Evolutionary conservation across 805 yeast species (phyloP), one percentile per base, ranked within the genome.

Genomic region (Metschnikowia orientalis): DNA sequence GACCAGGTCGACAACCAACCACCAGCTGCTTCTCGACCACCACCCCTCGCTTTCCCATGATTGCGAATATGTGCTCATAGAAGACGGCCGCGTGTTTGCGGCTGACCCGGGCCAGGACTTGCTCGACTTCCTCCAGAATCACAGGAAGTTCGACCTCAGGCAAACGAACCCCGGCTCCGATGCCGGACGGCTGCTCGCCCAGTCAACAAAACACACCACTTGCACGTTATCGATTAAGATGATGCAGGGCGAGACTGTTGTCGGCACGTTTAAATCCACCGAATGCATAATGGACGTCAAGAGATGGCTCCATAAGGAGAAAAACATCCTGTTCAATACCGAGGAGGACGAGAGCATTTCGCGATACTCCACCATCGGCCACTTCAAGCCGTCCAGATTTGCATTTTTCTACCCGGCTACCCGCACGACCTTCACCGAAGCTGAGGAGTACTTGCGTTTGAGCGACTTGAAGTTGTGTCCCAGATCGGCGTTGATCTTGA

Each of bases 401-500:
- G 62, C 53, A 2, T 64, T 66, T 40, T 63, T 57, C 37, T 45
- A 56, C 25, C 69, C 70, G 4, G 47, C 47, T 2, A 87, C 81
- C 40, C 60, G 77, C 2, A 71, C 69, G 4, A 71, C 75, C 0
- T 66, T 48, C 34, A 37, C 55, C 8, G 61, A 57, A 18, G 82
- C 81, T 30, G 90, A 87, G 45, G 67, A 68, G 35, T 58, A 47
- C 26, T 46, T 59, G 38, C 58, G 77, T 3, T 60, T 88, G 23
- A 53, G 52, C 16, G 70, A 64, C 3, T 61, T 88, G 34, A 77
- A 75, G 14, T 60, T 88, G 32, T 68, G 74, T 10, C 89, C 90
- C 2, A 67, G 94, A 37, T 79, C 94, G 8, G 85, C 82, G 0
- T 56, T 88, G 29, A 78, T 85, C 15, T 61, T 88, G 42, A 82